phyloP scores from a whole-genome alignment of 306 rosid species.

The Pyrus bretschneideri region DNA sequence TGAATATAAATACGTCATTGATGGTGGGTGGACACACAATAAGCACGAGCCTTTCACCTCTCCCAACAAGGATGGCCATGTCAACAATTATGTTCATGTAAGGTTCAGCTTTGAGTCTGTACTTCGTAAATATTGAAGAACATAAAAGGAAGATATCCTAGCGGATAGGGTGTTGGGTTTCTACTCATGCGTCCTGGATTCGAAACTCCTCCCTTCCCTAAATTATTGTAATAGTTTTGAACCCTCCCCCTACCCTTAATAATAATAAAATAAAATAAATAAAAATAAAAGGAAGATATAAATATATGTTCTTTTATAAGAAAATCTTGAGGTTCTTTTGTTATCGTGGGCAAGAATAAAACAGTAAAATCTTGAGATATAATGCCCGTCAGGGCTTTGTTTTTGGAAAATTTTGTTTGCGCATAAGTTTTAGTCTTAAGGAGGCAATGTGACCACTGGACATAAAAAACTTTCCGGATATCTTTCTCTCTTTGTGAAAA shows the following conservation, averaged over 20 bases:
- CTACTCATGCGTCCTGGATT: too few relatives aligned
- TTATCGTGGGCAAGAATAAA: not conserved
- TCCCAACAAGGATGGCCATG: constrained; percentile 80
- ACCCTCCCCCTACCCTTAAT: too few relatives aligned
- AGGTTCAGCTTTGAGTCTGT: constrained; percentile 17
- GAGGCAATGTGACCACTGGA: not conserved
- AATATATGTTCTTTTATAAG: too few relatives aligned
- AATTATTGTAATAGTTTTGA: too few relatives aligned
- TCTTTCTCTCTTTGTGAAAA: not conserved
- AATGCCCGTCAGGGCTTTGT: not conserved
- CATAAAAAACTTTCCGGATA: not conserved
- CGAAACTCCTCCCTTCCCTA: too few relatives aligned
- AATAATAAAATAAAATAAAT: too few relatives aligned
- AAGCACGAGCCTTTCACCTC: constrained; percentile 38
- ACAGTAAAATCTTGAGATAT: not conserved
- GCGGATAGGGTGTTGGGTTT: too few relatives aligned
- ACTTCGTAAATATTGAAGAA: not conserved
- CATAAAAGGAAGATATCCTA: not conserved
- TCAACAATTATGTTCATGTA: constrained; percentile 75
- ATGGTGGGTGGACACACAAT: constrained; percentile 72
- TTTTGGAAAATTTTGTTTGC: not conserved
- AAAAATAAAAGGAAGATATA: not conserved
- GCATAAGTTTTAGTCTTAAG: not conserved
- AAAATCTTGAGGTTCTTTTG: not conserved
- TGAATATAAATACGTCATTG: constrained; percentile 86